These are phyloP conservation scores for Colletotrichum endophyticum DNA, from an alignment of 2,329 filamentous ascomycete genomes.

Conservation along the genomic window DNA sequence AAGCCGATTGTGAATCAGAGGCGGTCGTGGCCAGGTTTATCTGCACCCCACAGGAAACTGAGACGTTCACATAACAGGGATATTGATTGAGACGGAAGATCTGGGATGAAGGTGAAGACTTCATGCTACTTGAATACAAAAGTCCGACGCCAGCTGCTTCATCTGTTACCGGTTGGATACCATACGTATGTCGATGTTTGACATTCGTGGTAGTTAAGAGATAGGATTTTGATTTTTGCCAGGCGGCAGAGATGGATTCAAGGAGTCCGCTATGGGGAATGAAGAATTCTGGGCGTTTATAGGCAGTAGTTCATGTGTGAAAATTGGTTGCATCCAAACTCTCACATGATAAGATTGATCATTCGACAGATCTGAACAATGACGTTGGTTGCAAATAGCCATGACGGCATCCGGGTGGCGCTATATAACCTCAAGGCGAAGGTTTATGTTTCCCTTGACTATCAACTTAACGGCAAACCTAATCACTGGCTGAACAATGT, in stretches of 20 bases:
- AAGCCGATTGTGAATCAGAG: not conserved
- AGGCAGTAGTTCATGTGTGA: not conserved
- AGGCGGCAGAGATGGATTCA: not conserved
- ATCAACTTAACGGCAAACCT: not conserved
- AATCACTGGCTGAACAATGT: not conserved
- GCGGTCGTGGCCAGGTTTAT: not conserved
- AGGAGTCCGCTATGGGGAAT: not conserved
- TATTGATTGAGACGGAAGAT: not conserved
- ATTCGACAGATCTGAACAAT: not conserved
- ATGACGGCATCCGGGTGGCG: fast-evolving
- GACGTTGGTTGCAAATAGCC: not conserved
- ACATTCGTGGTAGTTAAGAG: not conserved
- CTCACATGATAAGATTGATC: not conserved
- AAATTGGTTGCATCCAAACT: not conserved
- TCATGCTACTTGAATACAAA: fast-evolving
- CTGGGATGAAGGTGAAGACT: not conserved
- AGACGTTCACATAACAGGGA: not conserved
- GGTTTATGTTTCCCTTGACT: not conserved
- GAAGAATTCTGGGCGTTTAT: not conserved
- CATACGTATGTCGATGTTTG: not conserved
- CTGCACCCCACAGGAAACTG: fast-evolving
- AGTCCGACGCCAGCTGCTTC: not conserved
- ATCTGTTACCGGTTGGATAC: not conserved
- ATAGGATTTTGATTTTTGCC: not conserved
- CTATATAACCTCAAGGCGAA: not conserved